Evolutionary conservation across 148 eudicot genomes (phyloP), one percentile per base, ranked within the genome.

Genomic region (Vaccinium corymbosum): DNA sequence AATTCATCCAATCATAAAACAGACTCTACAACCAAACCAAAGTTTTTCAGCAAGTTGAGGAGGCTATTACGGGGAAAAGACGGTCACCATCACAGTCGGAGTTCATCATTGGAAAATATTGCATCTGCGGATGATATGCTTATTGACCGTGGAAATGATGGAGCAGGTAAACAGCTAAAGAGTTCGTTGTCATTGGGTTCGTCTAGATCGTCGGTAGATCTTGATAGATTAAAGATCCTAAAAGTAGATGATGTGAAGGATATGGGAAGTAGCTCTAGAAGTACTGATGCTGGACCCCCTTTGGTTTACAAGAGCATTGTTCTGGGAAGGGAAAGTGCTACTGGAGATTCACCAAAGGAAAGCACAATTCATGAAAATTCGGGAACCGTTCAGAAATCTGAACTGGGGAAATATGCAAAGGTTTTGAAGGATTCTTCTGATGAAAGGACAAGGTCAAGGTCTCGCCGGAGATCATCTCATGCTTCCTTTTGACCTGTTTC

Each of bases 371-470:
- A 77, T 72, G 83, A 79, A 78, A 86, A 86, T 1, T 6, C 86
- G 0, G 50, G 49, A 17, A 86, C 80, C 29, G 27, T 25, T 7
- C 83, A 87, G 72, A 89, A 86, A 78, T 83, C 89, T 1, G 95
- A 94, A 16, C 42, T 95, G 88, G 84, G 77, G 56, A 95, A 92
- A 84, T 95, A 90, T 87, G 97, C 95, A 48, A 88, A 93, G 83
- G 95, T 84, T 77, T 86, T 95, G 82, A 90, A 86, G 85, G 91
- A 85, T 11, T 86, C 94, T 25, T 87, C 88, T 17, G 75, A 35
- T 14, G 81, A 13, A 74, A 46, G 74, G 19, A 79, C 79, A 32
- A 85, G 83, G 80, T 83, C 79, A 32, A 85, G 83, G 80, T 83
- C 8, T 68, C 89, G 82, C 48, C 83, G 86, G 88, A 93, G 89